These are phyloP conservation scores for Colletotrichum godetiae DNA, from an alignment of 2,329 filamentous ascomycete species.

Conservation along the genomic window DNA sequence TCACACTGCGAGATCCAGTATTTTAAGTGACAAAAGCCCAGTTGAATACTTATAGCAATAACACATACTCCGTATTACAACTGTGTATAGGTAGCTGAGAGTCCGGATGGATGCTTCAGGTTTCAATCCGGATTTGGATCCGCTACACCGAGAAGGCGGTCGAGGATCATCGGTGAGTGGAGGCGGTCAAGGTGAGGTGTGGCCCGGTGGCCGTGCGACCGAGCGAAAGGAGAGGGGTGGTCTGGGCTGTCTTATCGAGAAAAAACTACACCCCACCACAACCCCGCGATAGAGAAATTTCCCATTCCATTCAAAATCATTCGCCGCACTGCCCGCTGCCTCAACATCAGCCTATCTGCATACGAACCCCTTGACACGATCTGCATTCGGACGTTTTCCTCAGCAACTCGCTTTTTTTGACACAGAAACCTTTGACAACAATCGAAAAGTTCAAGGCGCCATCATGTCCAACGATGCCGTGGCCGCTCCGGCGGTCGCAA, in stretches of 20 bases:
- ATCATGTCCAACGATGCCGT: constrained; percentile 27
- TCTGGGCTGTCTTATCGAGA: constrained; percentile 17
- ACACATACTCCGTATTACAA: neutral
- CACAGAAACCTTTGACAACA: neutral
- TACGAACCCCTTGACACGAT: neutral
- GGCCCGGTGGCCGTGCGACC: neutral
- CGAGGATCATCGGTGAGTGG: neutral
- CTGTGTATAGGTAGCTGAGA: neutral
- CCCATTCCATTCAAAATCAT: constrained; percentile 32
- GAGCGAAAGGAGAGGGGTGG: neutral
- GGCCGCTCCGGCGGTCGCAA: constrained; percentile 19
- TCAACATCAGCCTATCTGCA: neutral
- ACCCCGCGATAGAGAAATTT: constrained; percentile 37
- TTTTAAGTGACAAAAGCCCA: neutral
- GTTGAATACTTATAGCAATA: neutral
- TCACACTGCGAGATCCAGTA: neutral
- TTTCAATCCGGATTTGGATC: neutral
- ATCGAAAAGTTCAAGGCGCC: neutral
- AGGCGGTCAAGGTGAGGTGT: constrained; percentile 2
- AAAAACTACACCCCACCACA: constrained; percentile 31
- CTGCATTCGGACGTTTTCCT: neutral
- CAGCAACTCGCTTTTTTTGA: neutral
- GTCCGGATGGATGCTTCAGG: neutral
- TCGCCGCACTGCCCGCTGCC: constrained; percentile 1
- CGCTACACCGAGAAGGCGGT: neutral